Percentiles rank a stretch among this genome's conserved stretches.
Conservation (phyloP, 164 flowering plant species). For the Stephania japonica region DNA sequence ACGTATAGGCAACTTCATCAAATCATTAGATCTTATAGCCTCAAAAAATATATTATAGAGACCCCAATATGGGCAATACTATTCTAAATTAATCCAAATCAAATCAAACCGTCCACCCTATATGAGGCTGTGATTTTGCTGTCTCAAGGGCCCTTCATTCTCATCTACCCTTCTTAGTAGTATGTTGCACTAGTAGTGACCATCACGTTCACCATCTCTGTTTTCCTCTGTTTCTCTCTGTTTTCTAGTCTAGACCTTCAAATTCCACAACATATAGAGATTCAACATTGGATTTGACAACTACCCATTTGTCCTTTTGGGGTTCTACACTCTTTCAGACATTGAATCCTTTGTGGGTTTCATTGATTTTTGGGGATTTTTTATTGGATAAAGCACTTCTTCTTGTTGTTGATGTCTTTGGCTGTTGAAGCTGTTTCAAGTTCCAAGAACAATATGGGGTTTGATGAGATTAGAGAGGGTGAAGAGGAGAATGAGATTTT, state of each 20-base stretch:
- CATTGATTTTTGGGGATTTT: background rate
- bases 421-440: constrained; percentile 42
- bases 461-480: constrained; percentile 28
- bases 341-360: background rate
- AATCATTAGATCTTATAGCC: background rate
- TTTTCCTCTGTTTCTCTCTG: background rate
- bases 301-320: no score
- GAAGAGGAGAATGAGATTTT: constrained; percentile 14
- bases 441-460: constrained; percentile 44
- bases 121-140: constrained; percentile 1
- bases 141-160: background rate
- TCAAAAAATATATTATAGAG: no score
- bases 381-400: no score
- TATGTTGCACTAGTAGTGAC: background rate
- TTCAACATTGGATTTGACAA: no score
- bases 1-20: background rate
- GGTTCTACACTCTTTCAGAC: background rate
- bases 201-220: background rate
- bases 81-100: background rate
- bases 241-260: background rate
- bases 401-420: constrained; percentile 40
- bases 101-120: background rate
- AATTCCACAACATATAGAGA: background rate
- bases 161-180: background rate
- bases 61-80: background rate